Base-by-base conservation (phyloP, 2,329 filamentous ascomycete genomes). In the Fusarium sp. region DNA sequence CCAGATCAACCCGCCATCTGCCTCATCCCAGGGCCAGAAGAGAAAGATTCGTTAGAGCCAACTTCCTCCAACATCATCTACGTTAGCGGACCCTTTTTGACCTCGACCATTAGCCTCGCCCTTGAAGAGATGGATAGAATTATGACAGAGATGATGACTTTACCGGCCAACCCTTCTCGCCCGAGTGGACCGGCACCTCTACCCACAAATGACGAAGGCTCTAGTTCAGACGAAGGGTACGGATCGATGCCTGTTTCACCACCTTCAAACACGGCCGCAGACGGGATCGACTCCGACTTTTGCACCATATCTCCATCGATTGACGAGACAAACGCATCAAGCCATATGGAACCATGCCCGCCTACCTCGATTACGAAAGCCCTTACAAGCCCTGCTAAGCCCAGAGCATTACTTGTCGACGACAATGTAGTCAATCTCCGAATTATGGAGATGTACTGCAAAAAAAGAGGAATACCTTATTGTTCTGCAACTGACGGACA, bases 381-480 rank as follows among this genome's bases (percentile, higher is more conserved):
- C 2, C 29, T 61, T 1, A 38, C 56, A 16, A 29, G 13, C 6
- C 22, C 64, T 8, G n/a, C 69, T 6, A 73, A 64, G 0, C 80
- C 80, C 4, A 64, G 65, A 18, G 78, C 78, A 0, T 79, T 88
- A 0, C 76, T 88, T 1, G 86, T 87, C 0, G 86, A 87, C 69
- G 86, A 87, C 68, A 88, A 87, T 54, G 64, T 82, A 4, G 84
- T 87, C 64, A 88, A 88, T 24, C 81, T 87, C 0, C 85, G 85
- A 22, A 86, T 88, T 29, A 73, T 88, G 31, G 79, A 83, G 20
- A 85, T 86, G 75, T 87, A 87, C 71, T 84, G 86, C 59, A 82
- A 84, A 63, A 83, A 84, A 47, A 80, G 85, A 13, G 80, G 82
- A 0, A 80, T 86, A 27, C 80, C 83, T 18, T 86, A 85, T 29